Evolutionary conservation across 352 stramenopile species (phyloP), one percentile per base, ranked within the genome.

Genomic region (Pythium phragmitis): DNA sequence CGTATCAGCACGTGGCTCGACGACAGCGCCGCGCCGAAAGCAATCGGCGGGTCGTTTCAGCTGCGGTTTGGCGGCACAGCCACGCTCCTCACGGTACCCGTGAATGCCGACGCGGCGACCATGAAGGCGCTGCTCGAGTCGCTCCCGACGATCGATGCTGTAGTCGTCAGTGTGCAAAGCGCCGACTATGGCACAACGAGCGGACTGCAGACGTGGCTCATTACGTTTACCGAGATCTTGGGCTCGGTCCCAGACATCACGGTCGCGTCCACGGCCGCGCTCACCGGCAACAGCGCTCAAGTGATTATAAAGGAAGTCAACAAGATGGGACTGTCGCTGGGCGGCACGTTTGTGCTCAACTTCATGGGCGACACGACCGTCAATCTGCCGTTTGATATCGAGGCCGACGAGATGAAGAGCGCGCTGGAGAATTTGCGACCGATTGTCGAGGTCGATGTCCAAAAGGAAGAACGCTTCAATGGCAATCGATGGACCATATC

Each of bases 401-500:
- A 92, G 51, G 79, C 92, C 11, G 69, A 63, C 12, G 70, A 80
- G 3, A 67, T 98, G n/a, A 98, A 98, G 75, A 46, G 63, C 7
- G 80, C 85, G 46, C 68, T 99, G 33, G 89, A 98, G 64, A 77
- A 75, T 23, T 48, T 94, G 28, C 68, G 53, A 3, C 61, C 65
- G 1, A 75, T 96, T 8, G 56, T 67, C 9, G 62, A 94, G 66
- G 85, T 95, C 0, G 86, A 95, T 53, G 85, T 93, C 16, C 68
- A 65, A 17, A 81, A 86, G 49, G 76, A 91, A 30, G 75, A 91
- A 33, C 68, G 87, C 8, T 85, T 81, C 54, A 92, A 90, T 75
- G 76, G 92, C 49, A 90, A 98, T 72, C 82, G 88, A 23, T 99
- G 95, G 94, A 96, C 83, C 9, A 83, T 99, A 19, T 98, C 96